Evolutionary conservation across 2,329 filamentous ascomycete genomes (phyloP), one percentile per base, ranked within the genome.

Genomic region (Diaporthe batatas): DNA sequence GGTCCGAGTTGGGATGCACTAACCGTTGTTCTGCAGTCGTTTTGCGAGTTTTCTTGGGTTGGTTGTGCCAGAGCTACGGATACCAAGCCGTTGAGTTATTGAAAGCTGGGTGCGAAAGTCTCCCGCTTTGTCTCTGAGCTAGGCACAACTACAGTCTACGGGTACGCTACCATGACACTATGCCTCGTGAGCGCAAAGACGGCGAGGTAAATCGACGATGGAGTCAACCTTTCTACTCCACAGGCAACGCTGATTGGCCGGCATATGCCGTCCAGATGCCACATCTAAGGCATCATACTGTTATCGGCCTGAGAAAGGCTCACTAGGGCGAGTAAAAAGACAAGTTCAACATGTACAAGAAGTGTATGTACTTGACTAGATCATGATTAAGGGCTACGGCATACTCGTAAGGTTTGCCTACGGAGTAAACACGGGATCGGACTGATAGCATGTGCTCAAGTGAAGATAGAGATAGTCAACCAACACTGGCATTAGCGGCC

Each of bases 41-140:
- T 67, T 67, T 47, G 47, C 53, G 62, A 10, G 12, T 2, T 39
- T 36, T 36, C 32, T 14, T 29, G 14, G 36, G 21, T n/a, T 21
- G 32, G 8, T 21, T 21, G 6, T 21, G 62, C 32, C 44, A 44
- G 32, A 53, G 34, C 62, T 21, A 29, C 44, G 32, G 32, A 44
- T 36, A 11, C 62, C 51, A 39, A 53, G 21, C 62, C 32, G 62
- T 67, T 67, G 44, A 36, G 16, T 67, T 53, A 53, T 67, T 12
- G 62, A 67, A 21, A 16, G 21, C 44, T 32, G 47, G 62, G 25
- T 16, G 6, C 8, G 36, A 16, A 39, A 65, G 62, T 49, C 18
- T 47, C 42, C 58, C 18, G 29, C 42, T 49, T 49, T 5, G 2
- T 25, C 25, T 16, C 6, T 36, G 3, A 32, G 39, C 21, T 67